Evolutionary conservation across 768 basidiomycete species (phyloP), one percentile per base, ranked within the genome.

Genomic region (Calocera viscosa): DNA sequence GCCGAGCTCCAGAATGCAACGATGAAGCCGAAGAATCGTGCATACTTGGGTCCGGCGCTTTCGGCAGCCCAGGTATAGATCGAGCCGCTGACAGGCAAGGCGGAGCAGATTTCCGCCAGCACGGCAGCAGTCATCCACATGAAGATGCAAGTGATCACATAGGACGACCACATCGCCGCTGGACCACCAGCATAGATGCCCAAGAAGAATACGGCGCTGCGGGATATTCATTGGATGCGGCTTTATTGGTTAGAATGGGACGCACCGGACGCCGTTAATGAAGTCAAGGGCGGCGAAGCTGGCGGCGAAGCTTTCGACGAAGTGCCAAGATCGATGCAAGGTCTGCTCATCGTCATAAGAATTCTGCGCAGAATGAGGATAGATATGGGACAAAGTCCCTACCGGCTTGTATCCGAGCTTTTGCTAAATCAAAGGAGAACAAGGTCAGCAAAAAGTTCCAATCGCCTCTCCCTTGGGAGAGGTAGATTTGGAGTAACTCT

Each of bases 31-130:
- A 91, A 84, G 76, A 94, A 88, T 38, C 93, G 82, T 1, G 86
- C 91, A 72, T 90, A 86, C 71, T 90, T 91, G 3, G 86, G 86
- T 1, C 93, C 93, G 2, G 91, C 93, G 72, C 91, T 91, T 73
- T 92, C 92, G 19, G 91, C 92, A 0, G 91, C 90, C 93, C 93
- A 95, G 63, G 93, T 86, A 75, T 94, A 95, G 74, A 96, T 94
- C 8, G 91, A 94, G 1, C 93, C 93, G 66, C 89, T 90, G 5
- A 73, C 65, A 0, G 71, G 72, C 32, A 94, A 80, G 3, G 91
- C 89, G 41, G 92, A 94, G 75, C 92, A 94, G 65, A 94, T 86
- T 74, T 95, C 93, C 22, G 93, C 91, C 39, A 95, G 80, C 43
- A 92, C 86, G 11, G 84, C 85, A 1, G 92, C 92, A 7, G 90